Evolutionary conservation across 2,329 filamentous ascomycete genomes (phyloP).

Genomic region (Aaosphaeria arxii): DNA sequence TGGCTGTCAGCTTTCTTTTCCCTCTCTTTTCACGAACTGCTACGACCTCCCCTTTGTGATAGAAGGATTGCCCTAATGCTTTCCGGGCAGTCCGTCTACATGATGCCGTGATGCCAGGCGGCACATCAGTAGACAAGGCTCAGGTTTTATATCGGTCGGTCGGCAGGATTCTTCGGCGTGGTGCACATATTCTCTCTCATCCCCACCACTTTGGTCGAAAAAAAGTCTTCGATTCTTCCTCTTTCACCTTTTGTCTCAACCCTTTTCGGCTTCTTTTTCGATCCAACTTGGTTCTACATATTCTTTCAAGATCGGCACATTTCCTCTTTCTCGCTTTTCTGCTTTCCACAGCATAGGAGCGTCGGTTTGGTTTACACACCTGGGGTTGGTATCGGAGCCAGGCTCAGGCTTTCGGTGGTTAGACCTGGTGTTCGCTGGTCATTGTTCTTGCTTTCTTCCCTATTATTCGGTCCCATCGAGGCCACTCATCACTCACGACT

Average conservation of each 20-base stretch:
- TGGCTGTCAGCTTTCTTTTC: slow-evolving; percentile 11
- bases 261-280: slow-evolving; percentile 1
- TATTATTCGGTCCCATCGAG: neutral
- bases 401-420: slow-evolving; percentile 2
- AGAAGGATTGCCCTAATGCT: slow-evolving; percentile 25
- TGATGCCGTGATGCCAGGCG: slow-evolving; percentile 31
- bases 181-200: slow-evolving; percentile 5
- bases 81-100: slow-evolving; percentile 22
- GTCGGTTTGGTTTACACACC: slow-evolving; percentile 3
- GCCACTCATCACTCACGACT: slow-evolving; percentile 21
- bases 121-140: slow-evolving; percentile 27
- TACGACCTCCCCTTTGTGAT: slow-evolving; percentile 29
- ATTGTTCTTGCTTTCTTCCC: neutral
- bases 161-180: slow-evolving; percentile 3
- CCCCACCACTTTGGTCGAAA: slow-evolving; percentile 8
- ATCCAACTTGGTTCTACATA: slow-evolving; percentile 6
- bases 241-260: slow-evolving; percentile 24
- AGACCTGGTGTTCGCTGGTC: neutral
- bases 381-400: neutral
- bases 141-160: slow-evolving; percentile 21
- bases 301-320: slow-evolving; percentile 14
- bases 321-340: slow-evolving; percentile 16
- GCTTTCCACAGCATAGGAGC: slow-evolving; percentile 15
- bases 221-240: slow-evolving; percentile 20
- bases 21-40: slow-evolving; percentile 26